Evolutionary conservation across 768 basidiomycete species (phyloP), one percentile per base, ranked within the genome.

Genomic region (Macrolepiota dolichaula): DNA sequence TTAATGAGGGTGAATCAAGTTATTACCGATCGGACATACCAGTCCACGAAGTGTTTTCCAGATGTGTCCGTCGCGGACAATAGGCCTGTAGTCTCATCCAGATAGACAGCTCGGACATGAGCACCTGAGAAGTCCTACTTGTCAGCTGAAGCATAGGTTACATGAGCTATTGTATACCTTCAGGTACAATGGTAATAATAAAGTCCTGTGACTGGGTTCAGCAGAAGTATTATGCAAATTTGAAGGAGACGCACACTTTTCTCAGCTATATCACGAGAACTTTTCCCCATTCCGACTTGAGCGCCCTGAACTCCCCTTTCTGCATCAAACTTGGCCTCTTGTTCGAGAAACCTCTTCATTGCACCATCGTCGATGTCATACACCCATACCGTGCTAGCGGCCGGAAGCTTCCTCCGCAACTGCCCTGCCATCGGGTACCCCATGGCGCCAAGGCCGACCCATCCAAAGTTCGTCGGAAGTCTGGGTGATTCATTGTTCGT

Each of bases 361-460:
- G 68, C 70, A 0, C 44, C 27, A 1, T 51, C 11, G 62, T 78
- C 70, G 12, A 78, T 65, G 62, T 80, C 79, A 53, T 73, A 79
- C 15, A 79, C 70, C 46, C 62, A 63, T 44, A 80, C 42, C 9
- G 62, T 51, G 17, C 64, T 67, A n/a, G 69, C 63, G 2, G 22
- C 24, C 6, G 72, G 70, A 10, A 74, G 57, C 50, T 73, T 74
- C 50, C 66, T 67, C 12, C 72, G 70, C 9, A 80, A 63, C 46
- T 74, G 74, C 27, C 65, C 63, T 5, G 76, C 77, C 79, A 80
- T 79, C 0, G 77, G 79, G 64, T 74, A 77, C 2, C 77, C 77
- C 78, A 80, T 79, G 1, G 77, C 77, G 11, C 78, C 78, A 4
- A 78, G 67, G 17, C 77, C 77, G 54, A 80, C 69, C 76, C 75